phyloP scores from a whole-genome alignment of 2,329 filamentous ascomycete genomes.

The Teratosphaeriaceae sp. region DNA sequence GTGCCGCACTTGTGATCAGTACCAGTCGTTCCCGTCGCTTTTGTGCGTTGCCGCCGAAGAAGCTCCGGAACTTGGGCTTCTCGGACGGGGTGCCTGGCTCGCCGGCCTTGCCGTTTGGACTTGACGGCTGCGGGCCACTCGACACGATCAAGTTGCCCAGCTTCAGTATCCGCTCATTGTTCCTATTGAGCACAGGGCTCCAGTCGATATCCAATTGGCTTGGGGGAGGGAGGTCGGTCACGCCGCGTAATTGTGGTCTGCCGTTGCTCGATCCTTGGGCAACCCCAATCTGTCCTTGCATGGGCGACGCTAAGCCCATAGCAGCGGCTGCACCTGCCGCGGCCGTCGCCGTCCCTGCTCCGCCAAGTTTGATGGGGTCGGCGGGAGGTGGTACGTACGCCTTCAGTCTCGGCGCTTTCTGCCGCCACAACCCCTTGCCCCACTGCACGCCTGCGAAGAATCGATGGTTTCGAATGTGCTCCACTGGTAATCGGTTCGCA shows the following conservation, averaged over 20 bases:
- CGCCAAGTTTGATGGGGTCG: slow-evolving; percentile 26
- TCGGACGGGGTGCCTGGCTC: slow-evolving; percentile 52
- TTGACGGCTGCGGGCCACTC: slow-evolving; percentile 69
- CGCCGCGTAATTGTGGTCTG: slow-evolving; percentile 67
- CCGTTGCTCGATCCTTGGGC: slow-evolving; percentile 6
- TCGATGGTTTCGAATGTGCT: slow-evolving; percentile 93
- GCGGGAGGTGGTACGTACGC: slow-evolving; percentile 64
- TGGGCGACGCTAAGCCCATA: slow-evolving; percentile 31
- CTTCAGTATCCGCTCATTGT: slow-evolving; percentile 90
- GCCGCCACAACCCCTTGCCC: slow-evolving; percentile 80
- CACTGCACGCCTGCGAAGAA: slow-evolving; percentile 88
- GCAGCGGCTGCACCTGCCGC: slow-evolving; percentile 16
- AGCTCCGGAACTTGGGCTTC: slow-evolving; percentile 77
- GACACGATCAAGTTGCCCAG: slow-evolving; percentile 85
- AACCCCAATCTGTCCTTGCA: slow-evolving; percentile 9
- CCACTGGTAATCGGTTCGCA: slow-evolving; percentile 73
- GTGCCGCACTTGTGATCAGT: slow-evolving; percentile 86
- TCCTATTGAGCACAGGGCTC: slow-evolving; percentile 87
- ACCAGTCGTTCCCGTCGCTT: slow-evolving; percentile 93
- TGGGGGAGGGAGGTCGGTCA: slow-evolving; percentile 93
- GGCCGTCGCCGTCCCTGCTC: slow-evolving; percentile 15
- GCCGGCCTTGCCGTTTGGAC: slow-evolving; percentile 62
- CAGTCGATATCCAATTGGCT: slow-evolving; percentile 97
- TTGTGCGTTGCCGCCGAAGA: slow-evolving; percentile 83
- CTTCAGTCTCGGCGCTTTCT: slow-evolving; percentile 80